Conservation (phyloP, 768 basidiomycete genomes). For the Lactarius hatsudake region DNA sequence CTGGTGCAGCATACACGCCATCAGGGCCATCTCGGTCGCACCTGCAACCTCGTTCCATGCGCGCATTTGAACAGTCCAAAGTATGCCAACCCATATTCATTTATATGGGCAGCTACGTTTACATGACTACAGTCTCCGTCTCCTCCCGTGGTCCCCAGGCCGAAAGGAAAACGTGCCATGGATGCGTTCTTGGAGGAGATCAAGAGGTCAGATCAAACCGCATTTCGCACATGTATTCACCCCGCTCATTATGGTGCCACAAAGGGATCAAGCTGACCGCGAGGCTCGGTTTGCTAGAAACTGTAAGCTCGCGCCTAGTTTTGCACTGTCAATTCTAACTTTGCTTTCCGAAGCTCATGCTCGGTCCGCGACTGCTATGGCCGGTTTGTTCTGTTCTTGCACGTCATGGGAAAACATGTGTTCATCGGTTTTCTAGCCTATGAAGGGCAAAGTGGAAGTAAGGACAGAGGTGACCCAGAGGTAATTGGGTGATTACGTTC, state of each 20-base stretch:
- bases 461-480: slow-evolving; percentile 84
- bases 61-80: slow-evolving; percentile 35
- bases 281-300: slow-evolving; percentile 80
- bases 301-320: slow-evolving; percentile 39
- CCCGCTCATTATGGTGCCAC: background rate
- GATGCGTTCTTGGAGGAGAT: slow-evolving; percentile 95
- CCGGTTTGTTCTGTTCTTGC: slow-evolving; percentile 50
- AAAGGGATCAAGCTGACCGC: slow-evolving; percentile 87
- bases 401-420: background rate
- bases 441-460: slow-evolving; percentile 87
- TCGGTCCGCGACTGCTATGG: slow-evolving; percentile 86
- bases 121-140: slow-evolving; percentile 50
- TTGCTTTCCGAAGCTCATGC: slow-evolving; percentile 44
- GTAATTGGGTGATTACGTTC: slow-evolving; percentile 38
- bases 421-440: slow-evolving; percentile 51
- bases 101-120: background rate
- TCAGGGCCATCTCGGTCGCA: slow-evolving; percentile 33
- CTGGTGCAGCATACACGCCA: slow-evolving; percentile 47
- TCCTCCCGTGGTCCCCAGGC: slow-evolving; percentile 55
- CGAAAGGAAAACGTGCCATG: slow-evolving; percentile 95
- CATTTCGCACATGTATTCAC: background rate
- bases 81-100: slow-evolving; percentile 28
- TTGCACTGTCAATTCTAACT: background rate
- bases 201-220: slow-evolving; percentile 58
- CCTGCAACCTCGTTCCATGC: slow-evolving; percentile 34